Conservation (phyloP, 805 yeast species). For the Suhomyces canberraensis region DNA sequence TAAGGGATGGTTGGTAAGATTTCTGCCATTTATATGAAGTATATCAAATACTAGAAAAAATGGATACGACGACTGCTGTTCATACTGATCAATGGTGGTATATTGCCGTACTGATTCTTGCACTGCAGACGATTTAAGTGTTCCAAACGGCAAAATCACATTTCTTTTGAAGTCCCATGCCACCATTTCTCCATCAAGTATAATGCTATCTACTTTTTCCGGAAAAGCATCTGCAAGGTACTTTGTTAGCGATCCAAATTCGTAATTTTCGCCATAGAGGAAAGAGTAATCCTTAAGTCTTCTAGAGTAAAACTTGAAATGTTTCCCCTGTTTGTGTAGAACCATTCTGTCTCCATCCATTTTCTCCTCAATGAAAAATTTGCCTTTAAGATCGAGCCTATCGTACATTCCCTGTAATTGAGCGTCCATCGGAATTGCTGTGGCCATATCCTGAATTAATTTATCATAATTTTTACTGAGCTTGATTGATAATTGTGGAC, state of each 20-base stretch:
- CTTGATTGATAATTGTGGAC: conserved; percentile 72
- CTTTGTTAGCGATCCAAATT: conserved; percentile 54
- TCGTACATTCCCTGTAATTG: conserved; percentile 17
- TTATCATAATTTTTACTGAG: conserved; percentile 47
- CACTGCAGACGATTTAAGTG: conserved; percentile 67
- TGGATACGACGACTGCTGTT: conserved; percentile 44
- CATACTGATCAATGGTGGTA: conserved; percentile 33
- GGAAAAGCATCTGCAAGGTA: conserved; percentile 43
- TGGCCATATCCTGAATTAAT: conserved; percentile 45
- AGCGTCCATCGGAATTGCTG: conserved; percentile 21
- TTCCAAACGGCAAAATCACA: conserved; percentile 72
- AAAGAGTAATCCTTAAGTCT: conserved; percentile 70
- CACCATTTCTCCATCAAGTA: conserved; percentile 92
- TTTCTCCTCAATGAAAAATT: conserved; percentile 80
- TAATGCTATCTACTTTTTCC: conserved; percentile 33
- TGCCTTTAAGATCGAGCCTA: conserved; percentile 13
- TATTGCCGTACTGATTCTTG: conserved; percentile 46
- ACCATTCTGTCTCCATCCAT: conserved; percentile 91
- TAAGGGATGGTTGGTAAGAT: conserved; percentile 55
- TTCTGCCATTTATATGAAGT: conserved; percentile 61
- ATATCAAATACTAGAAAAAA: conserved; percentile 70
- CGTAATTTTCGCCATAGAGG: conserved; percentile 56
- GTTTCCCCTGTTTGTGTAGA: conserved; percentile 58
- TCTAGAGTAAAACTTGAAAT: conserved; percentile 58
- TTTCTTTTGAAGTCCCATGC: conserved; percentile 67